Evolutionary conservation across 768 basidiomycete genomes (phyloP).

Genomic region (Boletus reticulatus): DNA sequence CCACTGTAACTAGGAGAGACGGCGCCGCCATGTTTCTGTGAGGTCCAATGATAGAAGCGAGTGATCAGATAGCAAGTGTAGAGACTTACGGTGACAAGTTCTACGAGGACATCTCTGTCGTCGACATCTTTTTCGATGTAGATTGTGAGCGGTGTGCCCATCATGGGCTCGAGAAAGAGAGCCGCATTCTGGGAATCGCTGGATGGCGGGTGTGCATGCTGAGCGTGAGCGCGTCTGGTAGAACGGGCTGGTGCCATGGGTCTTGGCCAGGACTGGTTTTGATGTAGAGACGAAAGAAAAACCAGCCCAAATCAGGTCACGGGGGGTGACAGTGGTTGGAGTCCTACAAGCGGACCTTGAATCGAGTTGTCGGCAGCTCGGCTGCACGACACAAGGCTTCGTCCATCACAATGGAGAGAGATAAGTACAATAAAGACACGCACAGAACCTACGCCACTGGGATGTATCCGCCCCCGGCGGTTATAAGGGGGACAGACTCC

Average conservation of each 20-base stretch:
- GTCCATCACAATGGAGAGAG: slow-evolving; percentile 1
- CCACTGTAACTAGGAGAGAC: slow-evolving; percentile 76
- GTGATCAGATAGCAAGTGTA: slow-evolving; percentile 3
- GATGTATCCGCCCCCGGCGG: background rate
- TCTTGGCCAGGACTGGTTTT: slow-evolving; percentile 41
- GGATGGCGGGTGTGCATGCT: slow-evolving; percentile 23
- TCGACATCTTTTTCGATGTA: slow-evolving; percentile 82
- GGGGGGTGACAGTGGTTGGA: slow-evolving; percentile 26
- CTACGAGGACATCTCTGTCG: slow-evolving; percentile 61
- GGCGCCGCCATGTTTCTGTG: slow-evolving; percentile 74
- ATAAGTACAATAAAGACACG: background rate
- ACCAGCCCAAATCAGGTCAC: slow-evolving; percentile 18
- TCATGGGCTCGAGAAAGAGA: slow-evolving; percentile 83
- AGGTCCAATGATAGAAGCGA: background rate
- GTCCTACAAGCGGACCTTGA: slow-evolving; percentile 28
- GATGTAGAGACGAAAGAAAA: slow-evolving; percentile 21
- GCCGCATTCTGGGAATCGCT: slow-evolving; percentile 36
- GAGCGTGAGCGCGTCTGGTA: slow-evolving; percentile 47
- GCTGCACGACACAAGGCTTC: background rate
- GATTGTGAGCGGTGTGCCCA: slow-evolving; percentile 70
- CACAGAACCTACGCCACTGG: background rate
- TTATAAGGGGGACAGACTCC: background rate
- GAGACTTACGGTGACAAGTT: slow-evolving; percentile 62
- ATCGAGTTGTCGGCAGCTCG: slow-evolving; percentile 6
- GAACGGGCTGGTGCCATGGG: slow-evolving; percentile 83